Base-by-base conservation (phyloP, 1,284 basidiomycete species). In the Rhodotorula sp. region DNA sequence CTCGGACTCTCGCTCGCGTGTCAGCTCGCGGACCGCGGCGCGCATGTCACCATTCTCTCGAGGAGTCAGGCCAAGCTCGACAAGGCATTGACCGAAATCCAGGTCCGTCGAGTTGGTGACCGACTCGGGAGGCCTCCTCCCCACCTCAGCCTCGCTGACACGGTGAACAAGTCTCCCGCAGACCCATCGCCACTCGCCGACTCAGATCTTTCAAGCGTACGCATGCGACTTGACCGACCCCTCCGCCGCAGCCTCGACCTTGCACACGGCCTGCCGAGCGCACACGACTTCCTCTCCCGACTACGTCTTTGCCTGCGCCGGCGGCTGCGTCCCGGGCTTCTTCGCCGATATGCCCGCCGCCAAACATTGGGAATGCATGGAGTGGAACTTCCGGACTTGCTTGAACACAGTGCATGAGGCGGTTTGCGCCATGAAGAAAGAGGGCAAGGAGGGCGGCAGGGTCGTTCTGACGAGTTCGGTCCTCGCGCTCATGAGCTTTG, bases 381-480 rank as follows among this genome's bases (percentile, higher is more conserved):
- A 84, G 72, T 82, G 81, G 48, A 82, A 82, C 46, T 85, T 84
- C 76, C 82, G 82, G 80, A 83, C 84, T 1, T 81, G 82, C 20
- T 88, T 91, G 2, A 91, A 87, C 83, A 89, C 91, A 7, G 88
- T 91, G 6, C 86, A 89, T 81, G 91, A 91, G 75, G 74, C 86
- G 81, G 82, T 86, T 0, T 88, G 88, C 78, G 83, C 84, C 65
- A 92, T 95, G 88, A 87, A 87, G 18, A 82, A 83, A 56, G 82
- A 85, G 53, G 82, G 83, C 33, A 82, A 83, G 24, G 84, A 85
- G 62, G 82, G 83, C 33, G 82, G 83, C 26, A 91, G 90, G 78
- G 88, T 98, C 68, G 85, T 93, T 6, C 87, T 98, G 62, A 87
- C 92, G 30, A 89, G 89, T 14, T 94, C 91, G 0, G 85, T 89